Percentiles rank a stretch among this genome's conserved stretches.
Evolutionary conservation across 2,329 filamentous ascomycete genomes (phyloP).

Genomic region (Cladosporium halotolerans): DNA sequence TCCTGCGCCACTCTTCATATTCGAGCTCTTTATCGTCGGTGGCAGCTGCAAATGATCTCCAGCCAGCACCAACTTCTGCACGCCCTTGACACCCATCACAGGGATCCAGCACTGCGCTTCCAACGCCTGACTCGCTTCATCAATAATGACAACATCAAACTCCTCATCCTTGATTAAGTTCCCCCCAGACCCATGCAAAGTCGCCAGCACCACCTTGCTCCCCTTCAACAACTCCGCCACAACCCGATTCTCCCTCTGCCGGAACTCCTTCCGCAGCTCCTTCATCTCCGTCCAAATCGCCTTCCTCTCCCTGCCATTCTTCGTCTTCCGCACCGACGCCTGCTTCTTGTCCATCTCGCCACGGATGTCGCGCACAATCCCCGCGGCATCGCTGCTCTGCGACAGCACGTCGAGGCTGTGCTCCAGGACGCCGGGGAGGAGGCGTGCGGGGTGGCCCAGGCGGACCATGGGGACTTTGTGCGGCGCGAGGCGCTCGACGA

Average conservation of each 20-base stretch:
- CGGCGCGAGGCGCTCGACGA: conserved; percentile 81
- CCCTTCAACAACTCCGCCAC: conserved; percentile 66
- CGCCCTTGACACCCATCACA: conserved; percentile 56
- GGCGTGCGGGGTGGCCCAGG: conserved; percentile 83
- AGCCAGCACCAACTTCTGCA: conserved; percentile 79
- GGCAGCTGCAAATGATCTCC: conserved; percentile 93
- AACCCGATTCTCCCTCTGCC: conserved; percentile 75
- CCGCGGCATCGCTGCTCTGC: conserved; percentile 80
- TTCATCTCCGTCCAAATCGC: conserved; percentile 81
- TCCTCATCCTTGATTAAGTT: conserved; percentile 70
- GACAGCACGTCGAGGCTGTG: conserved; percentile 91
- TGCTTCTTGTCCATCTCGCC: conserved; percentile 92
- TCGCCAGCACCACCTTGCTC: conserved; percentile 85
- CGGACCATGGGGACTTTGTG: conserved; percentile 83
- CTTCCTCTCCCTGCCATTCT: conserved; percentile 69
- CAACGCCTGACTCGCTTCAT: conserved; percentile 91
- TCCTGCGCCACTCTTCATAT: background rate
- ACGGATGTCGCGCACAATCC: conserved; percentile 82
- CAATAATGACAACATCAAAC: conserved; percentile 92
- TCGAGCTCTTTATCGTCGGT: conserved; percentile 70
- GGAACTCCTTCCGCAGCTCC: conserved; percentile 79
- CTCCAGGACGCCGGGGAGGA: conserved; percentile 78
- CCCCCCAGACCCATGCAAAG: conserved; percentile 84
- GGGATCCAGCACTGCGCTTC: conserved; percentile 98
- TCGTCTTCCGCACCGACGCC: conserved; percentile 78